A percentile compares a stretch with the other conserved stretches of the same genome.
Evolutionary conservation across 2,329 filamentous ascomycete genomes (phyloP).

Genomic region (Sodiomyces alkalinus): DNA sequence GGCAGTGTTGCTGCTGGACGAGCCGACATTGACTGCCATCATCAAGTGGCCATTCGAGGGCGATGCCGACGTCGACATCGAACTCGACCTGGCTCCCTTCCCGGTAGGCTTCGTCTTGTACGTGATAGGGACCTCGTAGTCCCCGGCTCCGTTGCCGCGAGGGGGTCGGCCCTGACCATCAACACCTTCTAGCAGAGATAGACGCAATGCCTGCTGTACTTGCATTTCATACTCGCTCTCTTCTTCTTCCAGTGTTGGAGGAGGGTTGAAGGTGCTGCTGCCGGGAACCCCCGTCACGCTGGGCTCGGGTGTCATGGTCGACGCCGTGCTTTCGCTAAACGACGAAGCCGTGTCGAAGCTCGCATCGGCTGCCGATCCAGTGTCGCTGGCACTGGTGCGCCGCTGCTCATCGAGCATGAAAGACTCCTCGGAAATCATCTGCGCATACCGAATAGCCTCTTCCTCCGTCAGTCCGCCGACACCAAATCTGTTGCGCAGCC

Average conservation of each 20-base stretch:
- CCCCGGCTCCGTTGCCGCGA: constrained; percentile 27
- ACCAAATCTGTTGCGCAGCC: constrained; percentile 68
- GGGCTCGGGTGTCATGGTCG: constrained; percentile 39
- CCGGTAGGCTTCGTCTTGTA: constrained; percentile 26
- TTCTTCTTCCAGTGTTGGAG: constrained; percentile 22
- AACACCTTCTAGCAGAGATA: constrained; percentile 42
- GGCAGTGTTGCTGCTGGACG: constrained; percentile 3
- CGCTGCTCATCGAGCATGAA: constrained; percentile 41
- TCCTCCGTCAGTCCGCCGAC: constrained; percentile 54
- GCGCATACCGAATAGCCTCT: constrained; percentile 48
- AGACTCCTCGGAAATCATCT: constrained; percentile 49
- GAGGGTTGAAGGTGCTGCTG: constrained; percentile 11
- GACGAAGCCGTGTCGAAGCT: constrained; percentile 28
- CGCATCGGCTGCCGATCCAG: constrained; percentile 32
- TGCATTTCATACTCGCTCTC: constrained; percentile 43
- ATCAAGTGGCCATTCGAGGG: constrained; percentile 15
- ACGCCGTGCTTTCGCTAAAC: constrained; percentile 23
- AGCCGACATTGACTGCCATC: constrained; percentile 1
- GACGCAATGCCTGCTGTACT: constrained; percentile 46
- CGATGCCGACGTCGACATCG: constrained; percentile 19
- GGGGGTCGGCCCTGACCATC: constrained; percentile 31
- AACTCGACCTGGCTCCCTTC: constrained; percentile 22
- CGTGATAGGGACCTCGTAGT: constrained; percentile 35
- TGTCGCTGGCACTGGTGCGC: constrained; percentile 33
- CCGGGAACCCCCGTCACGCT: constrained; percentile 24